phyloP scores from a whole-genome alignment of 2,329 filamentous ascomycete genomes.

The Arthroderma uncinatum region DNA sequence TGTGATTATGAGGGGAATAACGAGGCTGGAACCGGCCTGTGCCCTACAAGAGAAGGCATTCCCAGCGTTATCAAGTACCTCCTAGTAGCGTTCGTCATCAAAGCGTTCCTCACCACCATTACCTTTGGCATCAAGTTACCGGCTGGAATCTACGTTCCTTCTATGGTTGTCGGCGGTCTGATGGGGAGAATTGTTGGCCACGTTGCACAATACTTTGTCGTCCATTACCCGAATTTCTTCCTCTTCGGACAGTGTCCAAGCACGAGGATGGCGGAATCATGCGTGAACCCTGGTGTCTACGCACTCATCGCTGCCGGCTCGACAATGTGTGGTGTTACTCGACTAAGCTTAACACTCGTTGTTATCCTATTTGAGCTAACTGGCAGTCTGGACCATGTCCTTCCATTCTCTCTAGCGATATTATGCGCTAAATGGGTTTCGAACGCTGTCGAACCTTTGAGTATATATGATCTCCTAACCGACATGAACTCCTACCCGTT shows the following conservation, averaged over 20 bases:
- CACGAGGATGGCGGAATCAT: conserved; percentile 58
- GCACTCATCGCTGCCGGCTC: conserved; percentile 88
- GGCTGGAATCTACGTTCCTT: conserved; percentile 93
- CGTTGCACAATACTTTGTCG: conserved; percentile 66
- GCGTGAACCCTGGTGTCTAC: conserved; percentile 94
- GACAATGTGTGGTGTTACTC: conserved; percentile 95
- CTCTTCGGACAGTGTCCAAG: conserved; percentile 66
- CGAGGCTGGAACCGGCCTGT: conserved; percentile 61
- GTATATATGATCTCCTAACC: conserved; percentile 91
- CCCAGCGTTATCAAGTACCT: conserved; percentile 62
- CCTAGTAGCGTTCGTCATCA: conserved; percentile 71
- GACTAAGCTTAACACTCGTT: conserved; percentile 81
- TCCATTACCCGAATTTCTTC: conserved; percentile 58
- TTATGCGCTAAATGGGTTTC: conserved; percentile 97
- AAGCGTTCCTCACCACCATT: conserved; percentile 74
- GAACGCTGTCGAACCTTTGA: conserved; percentile 84
- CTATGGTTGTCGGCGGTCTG: conserved; percentile 94
- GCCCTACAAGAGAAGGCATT: conserved; percentile 67
- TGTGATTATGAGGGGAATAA: conserved; percentile 58
- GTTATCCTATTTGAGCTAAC: conserved; percentile 95
- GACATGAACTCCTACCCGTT: conserved; percentile 97
- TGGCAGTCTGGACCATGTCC: conserved; percentile 84
- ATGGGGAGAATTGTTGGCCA: conserved; percentile 85
- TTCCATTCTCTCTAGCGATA: conserved; percentile 86
- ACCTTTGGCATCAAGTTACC: conserved; percentile 96